Base-by-base conservation (phyloP, 1,284 basidiomycete species). In the Leccinum cinnamomeum region DNA sequence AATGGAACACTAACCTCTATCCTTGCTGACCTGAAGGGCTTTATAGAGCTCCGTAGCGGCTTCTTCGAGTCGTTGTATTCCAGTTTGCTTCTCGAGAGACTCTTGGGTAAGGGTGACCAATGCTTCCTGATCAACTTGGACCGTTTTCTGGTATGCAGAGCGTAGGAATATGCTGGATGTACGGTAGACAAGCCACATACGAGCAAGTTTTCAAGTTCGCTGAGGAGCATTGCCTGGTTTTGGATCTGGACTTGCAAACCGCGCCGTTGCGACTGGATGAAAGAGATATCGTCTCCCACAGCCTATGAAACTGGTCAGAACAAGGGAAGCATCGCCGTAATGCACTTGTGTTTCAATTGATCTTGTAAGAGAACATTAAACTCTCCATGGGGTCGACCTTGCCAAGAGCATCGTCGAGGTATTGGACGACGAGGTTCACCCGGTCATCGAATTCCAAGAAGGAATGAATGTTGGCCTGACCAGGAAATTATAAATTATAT, bases 161-260 rank as follows among this genome's bases (percentile, higher is more conserved):
- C 65, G 20, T 65, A 55, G 55, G 28, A 28, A 61, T 57, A 16
- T 33, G 64, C 51, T 20, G 14, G n/a, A 51, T 7, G 7, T 7
- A 59, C 25, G 4, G 14, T 8, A 54, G 30, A 35, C n/a, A 59
- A 53, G 33, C 33, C 7, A 72, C 85, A 61, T 67, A 92, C 93
- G 69, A 98, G 79, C 25, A 97, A 80, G 69, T 93, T 91, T 72
- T 95, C 89, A 7, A 98, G 78, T 75, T 95, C 95, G 44, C 79
- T 81, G 35, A 97, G 76, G 7, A 98, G 81, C 2, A 88, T 86
- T 46, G 90, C 86, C 75, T 98, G 97, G 70, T 99, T 99, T 71
- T 97, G 95, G 8, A 90, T 98, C 72, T 99, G 97, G 2, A 99
- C 95, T 78, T 99, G 97, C 39, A 99, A 79, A 69, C 97, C 97